A percentile compares a stretch with the other conserved stretches of the same genome.
Conservation (phyloP, 2,329 filamentous ascomycete genomes). For the Ascosphaera apis region DNA sequence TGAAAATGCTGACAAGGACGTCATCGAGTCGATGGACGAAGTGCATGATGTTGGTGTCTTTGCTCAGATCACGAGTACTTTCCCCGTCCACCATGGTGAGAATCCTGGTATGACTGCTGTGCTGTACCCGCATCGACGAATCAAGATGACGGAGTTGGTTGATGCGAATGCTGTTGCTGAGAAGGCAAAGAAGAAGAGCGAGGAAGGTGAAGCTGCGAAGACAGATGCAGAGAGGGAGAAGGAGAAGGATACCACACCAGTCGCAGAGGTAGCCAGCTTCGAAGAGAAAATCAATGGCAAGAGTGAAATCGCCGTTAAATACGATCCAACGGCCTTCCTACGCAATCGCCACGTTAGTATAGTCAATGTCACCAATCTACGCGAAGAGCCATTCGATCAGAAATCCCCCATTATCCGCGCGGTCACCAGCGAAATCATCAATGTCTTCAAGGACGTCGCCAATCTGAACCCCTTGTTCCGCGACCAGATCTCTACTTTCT, state of each 20-base stretch:
- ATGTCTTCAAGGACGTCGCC: slow-evolving; percentile 94
- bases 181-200: slow-evolving; percentile 12
- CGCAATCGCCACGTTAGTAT: slow-evolving; percentile 80
- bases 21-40: slow-evolving; percentile 73
- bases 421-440: slow-evolving; percentile 92
- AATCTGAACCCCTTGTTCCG: slow-evolving; percentile 84
- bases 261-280: slow-evolving; percentile 59
- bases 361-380: slow-evolving; percentile 83
- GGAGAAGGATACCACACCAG: slow-evolving; percentile 44
- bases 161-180: slow-evolving; percentile 31
- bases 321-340: slow-evolving; percentile 78
- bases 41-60: slow-evolving; percentile 94
- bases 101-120: slow-evolving; percentile 75
- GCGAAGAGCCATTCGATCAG: slow-evolving; percentile 71
- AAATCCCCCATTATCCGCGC: slow-evolving; percentile 76
- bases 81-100: slow-evolving; percentile 61
- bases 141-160: slow-evolving; percentile 66
- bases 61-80: slow-evolving; percentile 90
- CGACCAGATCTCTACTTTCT: slow-evolving; percentile 93
- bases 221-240: slow-evolving; percentile 39
- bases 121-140: slow-evolving; percentile 83
- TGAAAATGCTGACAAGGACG: slow-evolving; percentile 77
- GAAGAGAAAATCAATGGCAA: slow-evolving; percentile 43
- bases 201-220: slow-evolving; percentile 13
- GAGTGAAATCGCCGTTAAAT: slow-evolving; percentile 30